Conservation (phyloP, 1,284 basidiomycete genomes). For the Peniophora sp. region DNA sequence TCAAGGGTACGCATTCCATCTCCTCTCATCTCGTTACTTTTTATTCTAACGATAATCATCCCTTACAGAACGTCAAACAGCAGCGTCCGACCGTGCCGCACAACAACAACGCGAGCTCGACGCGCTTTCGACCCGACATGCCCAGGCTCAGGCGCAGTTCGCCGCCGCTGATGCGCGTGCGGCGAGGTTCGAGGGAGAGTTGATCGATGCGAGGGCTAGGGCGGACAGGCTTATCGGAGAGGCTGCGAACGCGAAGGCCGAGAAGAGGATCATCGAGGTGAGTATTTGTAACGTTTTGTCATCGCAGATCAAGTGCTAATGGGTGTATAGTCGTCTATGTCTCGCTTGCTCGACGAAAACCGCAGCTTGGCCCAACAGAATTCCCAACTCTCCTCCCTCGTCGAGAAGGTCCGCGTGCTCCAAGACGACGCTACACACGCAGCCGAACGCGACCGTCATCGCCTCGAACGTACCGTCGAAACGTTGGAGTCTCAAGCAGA, state of each 20-base stretch:
- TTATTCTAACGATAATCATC: conserved; percentile 5
- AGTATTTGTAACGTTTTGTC: conserved; percentile 15
- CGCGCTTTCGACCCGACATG: conserved; percentile 54
- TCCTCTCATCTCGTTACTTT: not conserved
- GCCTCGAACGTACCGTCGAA: conserved; percentile 76
- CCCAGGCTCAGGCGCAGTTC: conserved; percentile 62
- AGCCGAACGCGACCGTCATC: conserved; percentile 70
- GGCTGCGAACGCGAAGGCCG: conserved; percentile 77
- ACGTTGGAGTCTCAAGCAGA: conserved; percentile 75
- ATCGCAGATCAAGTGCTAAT: not conserved
- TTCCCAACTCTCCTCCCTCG: conserved; percentile 77
- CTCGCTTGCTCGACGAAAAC: conserved; percentile 80
- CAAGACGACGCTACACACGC: conserved; percentile 81
- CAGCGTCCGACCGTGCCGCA: conserved; percentile 54
- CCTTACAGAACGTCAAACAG: conserved; percentile 52
- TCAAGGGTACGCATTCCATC: conserved; percentile 45
- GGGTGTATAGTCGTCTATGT: conserved; percentile 56
- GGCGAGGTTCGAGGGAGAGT: conserved; percentile 55
- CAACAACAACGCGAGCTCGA: conserved; percentile 54
- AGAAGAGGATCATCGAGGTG: conserved; percentile 90
- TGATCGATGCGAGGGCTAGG: conserved; percentile 45
- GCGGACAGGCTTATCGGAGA: conserved; percentile 79
- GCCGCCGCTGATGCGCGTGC: conserved; percentile 60
- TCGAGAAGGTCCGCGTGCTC: conserved; percentile 85
- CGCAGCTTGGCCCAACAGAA: conserved; percentile 73